These are phyloP conservation scores for Globisporangium okanoganense DNA, from an alignment of 352 stramenopile species.

Conservation along the genomic window DNA sequence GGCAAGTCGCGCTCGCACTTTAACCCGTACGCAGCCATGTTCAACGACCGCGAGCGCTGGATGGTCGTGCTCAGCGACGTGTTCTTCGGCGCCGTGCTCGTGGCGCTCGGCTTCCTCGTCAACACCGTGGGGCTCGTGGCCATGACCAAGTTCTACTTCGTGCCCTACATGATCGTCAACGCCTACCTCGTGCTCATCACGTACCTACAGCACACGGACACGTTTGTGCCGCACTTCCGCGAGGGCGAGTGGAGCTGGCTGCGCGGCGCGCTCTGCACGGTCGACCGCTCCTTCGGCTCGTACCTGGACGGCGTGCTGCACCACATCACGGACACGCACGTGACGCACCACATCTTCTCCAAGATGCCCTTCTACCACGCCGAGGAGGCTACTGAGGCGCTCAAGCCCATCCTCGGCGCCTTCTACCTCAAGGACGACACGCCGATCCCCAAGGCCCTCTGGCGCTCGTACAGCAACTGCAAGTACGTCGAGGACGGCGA, in stretches of 20 bases:
- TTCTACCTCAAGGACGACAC: conserved; percentile 96
- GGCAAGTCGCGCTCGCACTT: conserved; percentile 92
- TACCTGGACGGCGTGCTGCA: conserved; percentile 97
- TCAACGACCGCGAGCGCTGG: conserved; percentile 87
- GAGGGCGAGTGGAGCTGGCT: conserved; percentile 96
- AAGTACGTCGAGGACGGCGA: conserved; percentile 94
- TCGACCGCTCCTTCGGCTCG: conserved; percentile 95
- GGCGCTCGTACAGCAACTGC: conserved; percentile 90
- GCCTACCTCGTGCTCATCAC: conserved; percentile 97
- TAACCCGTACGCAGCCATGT: conserved; percentile 94
- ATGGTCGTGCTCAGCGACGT: conserved; percentile 94
- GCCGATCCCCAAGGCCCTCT: conserved; percentile 87
- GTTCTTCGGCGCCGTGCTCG: conserved; percentile 77
- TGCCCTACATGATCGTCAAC: conserved; percentile 96
- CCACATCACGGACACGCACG: conserved; percentile 97
- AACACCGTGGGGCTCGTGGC: conserved; percentile 66
- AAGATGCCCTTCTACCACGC: conserved; percentile 99
- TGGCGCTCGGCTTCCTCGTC: conserved; percentile 46
- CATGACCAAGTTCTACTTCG: conserved; percentile 94
- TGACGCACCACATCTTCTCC: conserved; percentile 98
- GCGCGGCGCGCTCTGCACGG: conserved; percentile 94
- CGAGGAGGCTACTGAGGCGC: conserved; percentile 91
- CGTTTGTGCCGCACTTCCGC: conserved; percentile 96
- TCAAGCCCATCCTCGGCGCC: conserved; percentile 92
- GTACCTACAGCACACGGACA: conserved; percentile 98